Percentiles rank a stretch among this genome's conserved stretches.
Evolutionary conservation across 257 asterid genomes (phyloP).

Genomic region (Schizonepeta tenuifolia): DNA sequence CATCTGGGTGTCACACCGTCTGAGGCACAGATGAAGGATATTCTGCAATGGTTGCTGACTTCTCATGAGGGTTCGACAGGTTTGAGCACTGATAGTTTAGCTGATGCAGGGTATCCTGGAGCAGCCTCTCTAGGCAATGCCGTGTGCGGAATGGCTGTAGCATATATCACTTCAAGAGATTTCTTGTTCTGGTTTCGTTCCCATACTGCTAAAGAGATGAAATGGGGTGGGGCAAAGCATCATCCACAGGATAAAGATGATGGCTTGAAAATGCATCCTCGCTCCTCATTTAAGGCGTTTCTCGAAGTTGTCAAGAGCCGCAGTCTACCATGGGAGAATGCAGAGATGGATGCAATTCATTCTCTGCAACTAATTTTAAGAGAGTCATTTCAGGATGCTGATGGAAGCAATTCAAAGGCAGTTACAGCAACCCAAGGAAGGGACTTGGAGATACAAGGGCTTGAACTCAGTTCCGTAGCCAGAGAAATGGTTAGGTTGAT

Average conservation of each 20-base stretch:
- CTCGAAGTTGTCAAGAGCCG: constrained; percentile 88
- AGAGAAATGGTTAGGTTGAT: constrained; percentile 65
- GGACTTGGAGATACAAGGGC: constrained; percentile 52
- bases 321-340: constrained; percentile 91
- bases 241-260: constrained; percentile 84
- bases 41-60: constrained; percentile 67
- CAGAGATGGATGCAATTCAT: constrained; percentile 92
- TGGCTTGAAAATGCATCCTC: constrained; percentile 86
- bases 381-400: constrained; percentile 66
- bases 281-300: constrained; percentile 89
- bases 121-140: constrained; percentile 76
- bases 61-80: constrained; percentile 80
- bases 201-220: constrained; percentile 77
- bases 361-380: constrained; percentile 84
- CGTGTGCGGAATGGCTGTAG: constrained; percentile 92
- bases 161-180: constrained; percentile 65
- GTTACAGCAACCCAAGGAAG: constrained; percentile 45
- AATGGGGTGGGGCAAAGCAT: constrained; percentile 97
- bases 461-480: constrained; percentile 58
- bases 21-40: constrained; percentile 73
- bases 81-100: constrained; percentile 83
- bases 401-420: constrained; percentile 57
- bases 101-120: constrained; percentile 80
- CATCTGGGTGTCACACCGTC: constrained; percentile 73
- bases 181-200: constrained; percentile 89